Evolutionary conservation across 208 protist genomes (phyloP).

Genomic region (Porcisia deanei): DNA sequence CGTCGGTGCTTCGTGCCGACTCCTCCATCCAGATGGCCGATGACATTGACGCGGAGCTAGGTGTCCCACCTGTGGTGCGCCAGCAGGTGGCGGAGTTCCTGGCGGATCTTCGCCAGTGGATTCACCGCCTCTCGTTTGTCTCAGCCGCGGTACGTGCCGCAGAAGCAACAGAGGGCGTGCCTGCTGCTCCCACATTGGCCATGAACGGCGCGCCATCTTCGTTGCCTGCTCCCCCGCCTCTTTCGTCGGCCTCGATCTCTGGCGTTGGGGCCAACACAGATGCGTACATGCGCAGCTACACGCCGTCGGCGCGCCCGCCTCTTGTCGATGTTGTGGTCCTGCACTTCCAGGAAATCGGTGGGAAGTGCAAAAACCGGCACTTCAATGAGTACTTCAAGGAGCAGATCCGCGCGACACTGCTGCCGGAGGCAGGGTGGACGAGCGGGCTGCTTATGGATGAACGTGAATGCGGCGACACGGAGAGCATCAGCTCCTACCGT

Average conservation of each 20-base stretch:
- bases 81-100: slow-evolving; percentile 51
- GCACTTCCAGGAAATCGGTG: slow-evolving; percentile 86
- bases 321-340: slow-evolving; percentile 81
- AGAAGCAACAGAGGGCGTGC: neutral
- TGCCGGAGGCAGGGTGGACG: slow-evolving; percentile 78
- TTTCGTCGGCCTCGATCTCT: neutral
- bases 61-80: slow-evolving; percentile 16
- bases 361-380: slow-evolving; percentile 50
- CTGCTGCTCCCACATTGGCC: neutral
- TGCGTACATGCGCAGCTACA: slow-evolving; percentile 25
- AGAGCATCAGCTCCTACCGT: slow-evolving; percentile 17
- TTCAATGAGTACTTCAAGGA: slow-evolving; percentile 62
- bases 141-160: slow-evolving; percentile 23
- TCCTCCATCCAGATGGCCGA: slow-evolving; percentile 10
- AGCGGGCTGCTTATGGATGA: slow-evolving; percentile 77
- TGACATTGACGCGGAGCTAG: slow-evolving; percentile 5
- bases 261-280: slow-evolving; percentile 8
- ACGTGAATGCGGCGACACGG: slow-evolving; percentile 13
- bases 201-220: neutral
- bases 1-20: neutral
- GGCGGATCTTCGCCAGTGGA: slow-evolving; percentile 54
- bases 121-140: slow-evolving; percentile 47
- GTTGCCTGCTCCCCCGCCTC: neutral
- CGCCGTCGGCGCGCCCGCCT: slow-evolving; percentile 31
- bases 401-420: slow-evolving; percentile 34